Conservation (phyloP, 2,329 filamentous ascomycete species). For the Trichoderma sp. region DNA sequence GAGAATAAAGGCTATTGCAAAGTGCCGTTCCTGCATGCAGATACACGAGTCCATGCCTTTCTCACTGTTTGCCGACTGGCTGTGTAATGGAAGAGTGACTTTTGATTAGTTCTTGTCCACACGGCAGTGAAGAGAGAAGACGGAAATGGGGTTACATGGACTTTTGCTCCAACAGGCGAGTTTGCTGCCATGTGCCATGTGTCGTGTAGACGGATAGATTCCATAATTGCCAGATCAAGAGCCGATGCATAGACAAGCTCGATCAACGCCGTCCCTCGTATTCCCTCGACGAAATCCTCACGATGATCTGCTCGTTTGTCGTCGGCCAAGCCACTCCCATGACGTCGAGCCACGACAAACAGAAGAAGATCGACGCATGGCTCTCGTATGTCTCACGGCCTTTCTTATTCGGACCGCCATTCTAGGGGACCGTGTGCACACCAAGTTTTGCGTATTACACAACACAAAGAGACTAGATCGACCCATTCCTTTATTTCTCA, state of each 20-base stretch:
- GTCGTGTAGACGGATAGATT: background rate
- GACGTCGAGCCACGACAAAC: background rate
- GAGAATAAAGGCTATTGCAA: background rate
- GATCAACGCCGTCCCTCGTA: background rate
- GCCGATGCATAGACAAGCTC: background rate
- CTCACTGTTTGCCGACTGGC: background rate
- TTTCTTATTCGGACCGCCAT: background rate
- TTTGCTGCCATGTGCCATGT: background rate
- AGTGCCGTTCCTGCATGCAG: constrained; percentile 10
- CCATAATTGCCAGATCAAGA: background rate
- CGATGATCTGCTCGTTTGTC: constrained; percentile 1
- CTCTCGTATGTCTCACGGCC: constrained; percentile 6
- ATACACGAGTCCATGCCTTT: background rate
- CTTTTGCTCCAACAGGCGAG: background rate
- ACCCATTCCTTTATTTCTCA: too few relatives aligned
- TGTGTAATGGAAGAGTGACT: background rate
- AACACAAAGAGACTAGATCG: background rate
- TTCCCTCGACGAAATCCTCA: background rate
- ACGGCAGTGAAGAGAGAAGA: background rate
- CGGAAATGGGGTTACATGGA: background rate
- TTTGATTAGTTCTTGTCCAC: background rate
- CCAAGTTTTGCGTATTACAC: background rate
- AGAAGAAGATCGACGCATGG: background rate
- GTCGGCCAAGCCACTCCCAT: constrained; percentile 3
- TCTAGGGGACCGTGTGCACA: background rate